phyloP scores from a whole-genome alignment of 2,329 filamentous ascomycete genomes.

The Cryphonectria nitschkei region DNA sequence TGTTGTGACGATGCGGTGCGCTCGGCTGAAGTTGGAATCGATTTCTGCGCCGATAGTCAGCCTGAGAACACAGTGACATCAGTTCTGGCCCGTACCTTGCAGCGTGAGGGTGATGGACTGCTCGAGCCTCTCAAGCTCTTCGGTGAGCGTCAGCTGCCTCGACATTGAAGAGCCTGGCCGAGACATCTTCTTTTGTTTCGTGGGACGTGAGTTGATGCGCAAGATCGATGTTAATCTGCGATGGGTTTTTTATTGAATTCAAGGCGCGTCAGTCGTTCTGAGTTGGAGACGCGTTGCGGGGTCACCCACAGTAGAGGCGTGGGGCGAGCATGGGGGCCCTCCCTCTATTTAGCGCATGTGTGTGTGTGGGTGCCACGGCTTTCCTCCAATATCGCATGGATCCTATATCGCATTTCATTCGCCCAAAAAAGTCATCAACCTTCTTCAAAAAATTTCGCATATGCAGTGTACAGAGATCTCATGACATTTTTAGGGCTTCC shows the following conservation, averaged over 20 bases:
- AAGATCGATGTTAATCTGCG: slow-evolving; percentile 16
- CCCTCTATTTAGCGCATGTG: background rate
- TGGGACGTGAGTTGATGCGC: slow-evolving; percentile 18
- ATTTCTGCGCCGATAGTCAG: slow-evolving; percentile 67
- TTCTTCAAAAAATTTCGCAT: background rate
- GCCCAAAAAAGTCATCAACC: background rate
- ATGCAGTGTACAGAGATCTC: background rate
- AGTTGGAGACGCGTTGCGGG: background rate
- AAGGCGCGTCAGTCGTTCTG: slow-evolving; percentile 9
- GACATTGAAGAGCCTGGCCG: slow-evolving; percentile 50
- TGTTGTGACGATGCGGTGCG: slow-evolving; percentile 92
- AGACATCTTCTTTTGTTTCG: slow-evolving; percentile 47
- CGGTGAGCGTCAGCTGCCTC: slow-evolving; percentile 76
- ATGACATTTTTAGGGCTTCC: background rate
- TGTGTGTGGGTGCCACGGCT: background rate
- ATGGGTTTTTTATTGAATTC: slow-evolving; percentile 2
- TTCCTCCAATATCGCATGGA: background rate
- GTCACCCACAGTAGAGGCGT: background rate
- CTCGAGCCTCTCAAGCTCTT: slow-evolving; percentile 94
- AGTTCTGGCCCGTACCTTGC: slow-evolving; percentile 66
- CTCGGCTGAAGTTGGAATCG: slow-evolving; percentile 96
- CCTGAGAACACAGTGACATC: background rate
- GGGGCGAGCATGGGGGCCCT: slow-evolving; percentile 10
- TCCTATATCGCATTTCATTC: background rate
- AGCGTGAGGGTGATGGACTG: slow-evolving; percentile 95